Evolutionary conservation across 78 protist genomes (phyloP), one percentile per base, ranked within the genome.

Genomic region (Dictyostelium citrinum): DNA sequence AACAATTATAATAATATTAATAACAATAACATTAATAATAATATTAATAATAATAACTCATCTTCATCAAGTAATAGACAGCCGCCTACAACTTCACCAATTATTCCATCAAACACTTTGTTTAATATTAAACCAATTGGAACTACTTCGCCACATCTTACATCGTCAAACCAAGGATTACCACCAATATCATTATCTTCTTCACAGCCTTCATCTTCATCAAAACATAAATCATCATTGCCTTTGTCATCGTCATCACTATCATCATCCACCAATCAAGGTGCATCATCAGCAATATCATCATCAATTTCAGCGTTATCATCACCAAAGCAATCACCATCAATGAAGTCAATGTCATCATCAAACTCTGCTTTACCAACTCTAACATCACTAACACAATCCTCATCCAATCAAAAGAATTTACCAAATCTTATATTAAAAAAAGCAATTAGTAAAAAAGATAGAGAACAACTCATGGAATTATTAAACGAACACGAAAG

Each of bases 381-480:
- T 17, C 20, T 37, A 37, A 4, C 79, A 20, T 5, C 37, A 33
- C 12, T 17, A 31, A 31, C 24, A 68, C 22, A 8, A 4, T 31
- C 75, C 1, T 55, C 64, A 55, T 20, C 64, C 64, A 71, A 31
- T 16, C 27, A 14, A 29, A 31, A 31, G 29, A 46, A 46, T 75
- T 16, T 70, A 22, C 41, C 81, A 75, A 75, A 41, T 41, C 24
- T 75, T 3, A 29, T 43, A 22, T 41, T 82, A 27, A 75, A 60
- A 24, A 84, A 58, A 35, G 24, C 29, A 12, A 79, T 88, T 2
- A 77, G 84, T 5, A 72, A 67, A 46, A 88, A 68, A 58, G 84
- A 88, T 17, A 88, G 81, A 27, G 68, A 78, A n/a, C 60, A 88
- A 14, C 80, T 88, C 49, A 17, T 76, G 55, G 85, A 88, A 22